phyloP scores from a whole-genome alignment of 768 basidiomycete species.

The Boletus rubropictus region DNA sequence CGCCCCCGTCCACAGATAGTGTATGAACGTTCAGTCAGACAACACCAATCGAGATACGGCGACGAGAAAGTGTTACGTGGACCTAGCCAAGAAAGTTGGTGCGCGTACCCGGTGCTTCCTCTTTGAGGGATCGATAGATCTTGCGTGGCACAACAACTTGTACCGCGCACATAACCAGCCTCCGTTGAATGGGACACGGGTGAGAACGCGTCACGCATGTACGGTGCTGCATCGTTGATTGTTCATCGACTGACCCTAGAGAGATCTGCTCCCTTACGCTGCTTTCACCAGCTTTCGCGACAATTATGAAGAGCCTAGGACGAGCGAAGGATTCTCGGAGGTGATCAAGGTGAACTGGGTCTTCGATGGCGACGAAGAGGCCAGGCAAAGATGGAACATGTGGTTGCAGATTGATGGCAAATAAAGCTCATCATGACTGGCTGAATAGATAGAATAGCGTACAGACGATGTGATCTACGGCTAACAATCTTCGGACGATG shows the following conservation, averaged over 20 bases:
- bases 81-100: slow-evolving; percentile 51
- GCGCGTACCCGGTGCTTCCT: slow-evolving; percentile 63
- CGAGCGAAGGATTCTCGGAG: slow-evolving; percentile 71
- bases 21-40: slow-evolving; percentile 41
- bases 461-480: slow-evolving; percentile 5
- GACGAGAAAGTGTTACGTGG: slow-evolving; percentile 69
- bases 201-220: background rate
- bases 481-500: background rate
- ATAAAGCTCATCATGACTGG: slow-evolving; percentile 25
- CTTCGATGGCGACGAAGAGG: slow-evolving; percentile 72
- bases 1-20: background rate
- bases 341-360: slow-evolving; percentile 75
- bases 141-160: slow-evolving; percentile 91
- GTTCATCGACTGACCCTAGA: slow-evolving; percentile 33
- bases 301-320: slow-evolving; percentile 59
- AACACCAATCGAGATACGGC: slow-evolving; percentile 81
- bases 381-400: slow-evolving; percentile 69
- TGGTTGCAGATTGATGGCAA: slow-evolving; percentile 81
- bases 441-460: background rate
- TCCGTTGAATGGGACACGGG: slow-evolving; percentile 26
- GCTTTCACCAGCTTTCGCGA: slow-evolving; percentile 56
- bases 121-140: slow-evolving; percentile 70
- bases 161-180: slow-evolving; percentile 72
- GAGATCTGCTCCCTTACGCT: slow-evolving; percentile 51
- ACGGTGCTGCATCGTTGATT: background rate